Percentiles rank a stretch among this genome's conserved stretches.
Evolutionary conservation across 306 rosid genomes (phyloP).

Genomic region (Sicyos baderoa): DNA sequence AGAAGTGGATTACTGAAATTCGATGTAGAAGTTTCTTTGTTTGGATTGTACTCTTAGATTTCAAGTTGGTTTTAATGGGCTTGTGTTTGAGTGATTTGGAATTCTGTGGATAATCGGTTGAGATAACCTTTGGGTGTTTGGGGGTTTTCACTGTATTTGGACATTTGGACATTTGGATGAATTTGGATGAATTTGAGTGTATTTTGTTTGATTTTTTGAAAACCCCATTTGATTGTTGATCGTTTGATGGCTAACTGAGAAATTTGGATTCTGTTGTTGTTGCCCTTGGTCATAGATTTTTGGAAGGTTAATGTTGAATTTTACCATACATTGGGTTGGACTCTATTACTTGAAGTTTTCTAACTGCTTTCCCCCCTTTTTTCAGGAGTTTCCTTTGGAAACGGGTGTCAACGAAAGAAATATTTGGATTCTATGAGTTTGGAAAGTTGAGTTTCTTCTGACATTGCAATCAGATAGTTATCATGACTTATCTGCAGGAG

Average conservation of each 20-base stretch:
- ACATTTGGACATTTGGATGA: not conserved
- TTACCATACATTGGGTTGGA: not conserved
- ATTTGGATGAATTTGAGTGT: not conserved
- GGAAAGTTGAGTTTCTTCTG: not conserved
- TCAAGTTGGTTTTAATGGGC: not conserved
- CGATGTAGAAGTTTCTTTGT: slow-evolving; percentile 1
- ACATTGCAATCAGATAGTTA: not conserved
- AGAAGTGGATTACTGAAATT: slow-evolving; percentile 11
- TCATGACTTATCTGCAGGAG: slow-evolving; percentile 19
- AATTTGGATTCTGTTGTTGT: not conserved
- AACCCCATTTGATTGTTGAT: not conserved
- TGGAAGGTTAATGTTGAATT: not conserved
- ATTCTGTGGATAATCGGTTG: not conserved
- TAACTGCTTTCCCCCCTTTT: not conserved
- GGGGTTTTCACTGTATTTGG: not conserved
- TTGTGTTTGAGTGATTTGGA: not conserved
- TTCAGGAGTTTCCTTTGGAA: slow-evolving; percentile 11
- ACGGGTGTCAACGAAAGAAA: not conserved
- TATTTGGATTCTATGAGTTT: not conserved
- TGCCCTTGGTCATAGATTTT: not conserved
- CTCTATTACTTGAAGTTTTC: slow-evolving; percentile 6
- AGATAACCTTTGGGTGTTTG: not conserved
- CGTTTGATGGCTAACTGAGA: not conserved
- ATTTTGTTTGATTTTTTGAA: not conserved
- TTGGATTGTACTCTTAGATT: not conserved